These are phyloP conservation scores for Naegleria gruberi DNA, from an alignment of 208 protist genomes.

Conservation along the genomic window DNA sequence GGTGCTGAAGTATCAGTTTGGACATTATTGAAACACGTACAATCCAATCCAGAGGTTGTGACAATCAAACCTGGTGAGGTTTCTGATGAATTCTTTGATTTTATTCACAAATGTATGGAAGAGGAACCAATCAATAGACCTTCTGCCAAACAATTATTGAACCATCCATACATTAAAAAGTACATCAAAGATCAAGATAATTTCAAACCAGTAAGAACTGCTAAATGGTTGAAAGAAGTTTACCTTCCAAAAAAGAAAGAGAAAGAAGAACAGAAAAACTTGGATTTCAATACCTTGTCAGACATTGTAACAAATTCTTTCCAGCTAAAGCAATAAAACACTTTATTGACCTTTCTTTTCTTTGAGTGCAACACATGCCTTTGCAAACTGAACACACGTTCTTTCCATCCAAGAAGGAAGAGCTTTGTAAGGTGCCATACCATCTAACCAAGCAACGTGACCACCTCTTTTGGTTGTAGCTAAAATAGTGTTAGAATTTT, in stretches of 20 bases:
- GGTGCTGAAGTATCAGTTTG: not conserved
- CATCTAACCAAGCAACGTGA: constrained; percentile 15
- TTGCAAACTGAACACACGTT: not conserved
- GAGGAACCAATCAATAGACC: not conserved
- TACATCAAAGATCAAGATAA: not conserved
- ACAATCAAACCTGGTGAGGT: not conserved
- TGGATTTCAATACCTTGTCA: too few species aligned
- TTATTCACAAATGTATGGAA: not conserved
- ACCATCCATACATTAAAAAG: not conserved
- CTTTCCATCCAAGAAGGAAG: constrained; percentile 1
- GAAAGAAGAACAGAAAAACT: not conserved
- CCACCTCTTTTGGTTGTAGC: not conserved
- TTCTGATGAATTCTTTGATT: not conserved
- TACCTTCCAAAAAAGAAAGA: not conserved
- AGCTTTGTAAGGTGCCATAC: not conserved
- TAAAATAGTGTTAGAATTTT: not conserved
- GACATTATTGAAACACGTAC: not conserved
- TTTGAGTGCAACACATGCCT: not conserved
- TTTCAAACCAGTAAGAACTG: not conserved
- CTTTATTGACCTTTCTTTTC: not conserved
- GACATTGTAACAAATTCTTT: too few species aligned
- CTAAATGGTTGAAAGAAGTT: not conserved
- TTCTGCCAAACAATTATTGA: not conserved
- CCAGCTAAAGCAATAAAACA: too few species aligned
- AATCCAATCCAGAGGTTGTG: not conserved